A percentile compares a stretch with the other conserved stretches of the same genome.
Conservation (phyloP, 2,329 filamentous ascomycete genomes). For the Diaporthe helianthi region DNA sequence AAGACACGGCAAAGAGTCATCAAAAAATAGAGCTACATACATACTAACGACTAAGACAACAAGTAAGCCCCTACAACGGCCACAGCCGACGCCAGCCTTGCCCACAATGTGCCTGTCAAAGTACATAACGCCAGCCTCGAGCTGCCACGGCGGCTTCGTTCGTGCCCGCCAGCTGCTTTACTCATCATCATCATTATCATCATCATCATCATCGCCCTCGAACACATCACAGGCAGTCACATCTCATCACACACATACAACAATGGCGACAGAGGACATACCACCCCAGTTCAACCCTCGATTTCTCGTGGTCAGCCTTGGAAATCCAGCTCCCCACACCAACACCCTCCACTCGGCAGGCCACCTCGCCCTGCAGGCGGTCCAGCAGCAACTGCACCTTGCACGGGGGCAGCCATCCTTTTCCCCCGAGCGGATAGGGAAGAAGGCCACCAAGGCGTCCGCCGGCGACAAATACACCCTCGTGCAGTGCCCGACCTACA, state of each 20-base stretch:
- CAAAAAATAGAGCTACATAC: not conserved
- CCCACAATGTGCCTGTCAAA: not conserved
- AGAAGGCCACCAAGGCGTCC: conserved; percentile 59
- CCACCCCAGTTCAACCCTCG: conserved; percentile 46
- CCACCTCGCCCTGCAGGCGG: conserved; percentile 74
- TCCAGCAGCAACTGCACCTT: conserved; percentile 58
- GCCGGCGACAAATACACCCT: conserved; percentile 65
- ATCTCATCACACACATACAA: not conserved
- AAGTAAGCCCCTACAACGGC: not conserved
- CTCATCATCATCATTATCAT: not conserved
- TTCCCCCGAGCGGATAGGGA: conserved; percentile 52
- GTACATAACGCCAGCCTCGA: conserved; percentile 18
- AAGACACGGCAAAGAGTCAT: conserved; percentile 20
- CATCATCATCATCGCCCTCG: not conserved
- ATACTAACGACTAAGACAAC: no score
- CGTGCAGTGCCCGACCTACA: conserved; percentile 76
- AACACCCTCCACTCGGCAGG: conserved; percentile 87
- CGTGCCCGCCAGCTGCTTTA: not conserved
- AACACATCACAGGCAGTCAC: not conserved
- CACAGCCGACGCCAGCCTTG: not conserved
- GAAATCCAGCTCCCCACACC: conserved; percentile 79
- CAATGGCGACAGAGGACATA: conserved; percentile 4
- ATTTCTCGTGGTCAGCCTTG: conserved; percentile 84
- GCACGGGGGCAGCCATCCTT: conserved; percentile 55
- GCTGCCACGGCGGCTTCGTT: not conserved